Base-by-base conservation (phyloP, 2,329 filamentous ascomycete genomes). In the Penicillium brevicompactum region DNA sequence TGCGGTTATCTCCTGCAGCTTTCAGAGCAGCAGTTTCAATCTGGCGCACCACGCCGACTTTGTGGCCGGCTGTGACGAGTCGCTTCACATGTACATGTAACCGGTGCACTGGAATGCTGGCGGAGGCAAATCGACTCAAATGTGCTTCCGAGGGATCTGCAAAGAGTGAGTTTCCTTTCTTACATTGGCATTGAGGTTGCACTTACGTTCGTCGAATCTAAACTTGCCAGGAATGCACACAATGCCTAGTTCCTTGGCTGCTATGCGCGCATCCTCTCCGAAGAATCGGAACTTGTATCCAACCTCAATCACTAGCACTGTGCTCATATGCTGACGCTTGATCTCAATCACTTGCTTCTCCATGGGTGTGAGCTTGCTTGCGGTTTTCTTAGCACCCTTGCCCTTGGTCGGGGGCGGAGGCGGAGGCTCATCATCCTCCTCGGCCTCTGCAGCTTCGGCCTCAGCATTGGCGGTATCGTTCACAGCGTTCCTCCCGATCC, bases 261-360 rank as follows among this genome's bases (percentile, higher is more conserved):
- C 94, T 51, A 86, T 84, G 50, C 92, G 85, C 8, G 94, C 94
- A 77, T 99, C 94, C 67, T 97, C 93, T 10, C 94, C 94, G 69
- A 96, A 96, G 78, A 99, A 96, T 32, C 90, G 87, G 76, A 96
- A 99, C 72, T 99, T 99, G 78, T 99, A 99, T 48, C 94, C 94
- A 8, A 97, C 94, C 72, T 99, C 93, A 49, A 97, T 87, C 11
- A 97, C 89, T 31, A 99, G 81, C 18, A 99, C 67, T 0, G 93
- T 94, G 70, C 97, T 94, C 78, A 91, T 83, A 70, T 97, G 87
- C 64, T 93, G 90, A 57, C 87, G 83, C 77, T 99, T 99, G 73
- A 99, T 96, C 16, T 96, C 92, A 5, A 99, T 82, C 55, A 96
- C 89, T 67, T 97, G 94, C 40, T 89, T 84, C 72, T 97, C 92